phyloP scores from a whole-genome alignment of 2,329 filamentous ascomycete genomes.

The Aulographum hederae region DNA sequence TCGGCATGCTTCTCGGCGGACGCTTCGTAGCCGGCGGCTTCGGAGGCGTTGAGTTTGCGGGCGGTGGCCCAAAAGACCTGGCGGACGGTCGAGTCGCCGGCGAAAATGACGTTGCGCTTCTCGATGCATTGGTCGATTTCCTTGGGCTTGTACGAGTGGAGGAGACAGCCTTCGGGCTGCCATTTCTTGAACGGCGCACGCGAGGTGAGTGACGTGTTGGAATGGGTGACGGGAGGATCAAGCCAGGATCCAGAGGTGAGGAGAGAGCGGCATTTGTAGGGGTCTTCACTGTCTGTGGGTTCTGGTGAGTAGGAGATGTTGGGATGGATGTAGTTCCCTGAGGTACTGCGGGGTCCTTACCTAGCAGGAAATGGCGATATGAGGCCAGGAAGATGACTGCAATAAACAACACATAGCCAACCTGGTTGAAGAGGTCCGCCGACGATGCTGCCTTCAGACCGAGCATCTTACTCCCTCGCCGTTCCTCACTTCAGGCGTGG shows the following conservation, averaged over 20 bases:
- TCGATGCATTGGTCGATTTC: constrained; percentile 35
- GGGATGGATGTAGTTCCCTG: too few species aligned
- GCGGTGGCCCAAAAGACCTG: constrained; percentile 42
- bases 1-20: constrained; percentile 26
- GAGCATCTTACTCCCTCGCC: too few species aligned
- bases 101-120: constrained; percentile 35
- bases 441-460: not conserved
- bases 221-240: too few species aligned
- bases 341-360: not conserved
- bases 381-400: not conserved
- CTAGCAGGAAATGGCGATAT: not conserved
- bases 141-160: constrained; percentile 34
- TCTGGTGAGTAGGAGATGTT: not conserved
- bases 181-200: constrained; percentile 27
- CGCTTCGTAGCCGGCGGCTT: constrained; percentile 17
- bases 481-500: too few species aligned
- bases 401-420: not conserved
- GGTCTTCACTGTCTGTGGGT: constrained; percentile 22
- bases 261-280: constrained; percentile 34
- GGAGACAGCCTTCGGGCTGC: constrained; percentile 41
- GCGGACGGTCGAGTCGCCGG: constrained; percentile 41
- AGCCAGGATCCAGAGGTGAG: constrained; percentile 35
- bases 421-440: not conserved
- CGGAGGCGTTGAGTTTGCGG: constrained; percentile 25
- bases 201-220: constrained; percentile 12